Evolutionary conservation across 352 stramenopile genomes (phyloP).

Genomic region (Blastocystis sp.): DNA sequence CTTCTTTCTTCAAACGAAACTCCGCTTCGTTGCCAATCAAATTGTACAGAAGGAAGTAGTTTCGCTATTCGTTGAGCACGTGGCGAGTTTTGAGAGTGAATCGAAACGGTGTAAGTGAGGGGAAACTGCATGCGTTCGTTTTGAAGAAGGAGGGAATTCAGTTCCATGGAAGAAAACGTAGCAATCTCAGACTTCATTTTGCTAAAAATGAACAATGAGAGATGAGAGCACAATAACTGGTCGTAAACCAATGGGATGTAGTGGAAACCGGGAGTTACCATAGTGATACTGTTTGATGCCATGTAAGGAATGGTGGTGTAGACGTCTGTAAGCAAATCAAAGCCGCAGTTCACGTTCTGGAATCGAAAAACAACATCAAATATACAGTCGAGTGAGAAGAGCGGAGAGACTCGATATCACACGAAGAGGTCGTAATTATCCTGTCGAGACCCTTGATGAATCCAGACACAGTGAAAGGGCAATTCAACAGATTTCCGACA

Average conservation of each 20-base stretch:
- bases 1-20: neutral
- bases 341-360: slow-evolving; percentile 42
- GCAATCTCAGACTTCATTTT: slow-evolving; percentile 32
- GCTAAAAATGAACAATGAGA: neutral
- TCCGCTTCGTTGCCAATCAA: neutral
- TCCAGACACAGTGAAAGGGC: neutral
- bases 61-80: neutral
- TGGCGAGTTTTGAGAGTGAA: slow-evolving; percentile 26
- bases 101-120: neutral
- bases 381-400: neutral
- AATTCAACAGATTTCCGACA: neutral
- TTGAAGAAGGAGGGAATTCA: neutral
- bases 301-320: slow-evolving; percentile 33
- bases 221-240: neutral
- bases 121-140: slow-evolving; percentile 45
- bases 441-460: slow-evolving; percentile 18
- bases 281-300: neutral
- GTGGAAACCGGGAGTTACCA: slow-evolving; percentile 24
- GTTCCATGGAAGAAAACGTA: slow-evolving; percentile 3
- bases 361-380: neutral
- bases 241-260: slow-evolving; percentile 35
- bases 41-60: neutral
- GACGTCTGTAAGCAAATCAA: neutral
- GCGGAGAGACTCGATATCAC: slow-evolving; percentile 1
- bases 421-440: neutral